A percentile compares a stretch with the other conserved stretches of the same genome.
phyloP scores from a whole-genome alignment of 148 eudicot genomes.

The Vaccinium darrowii region DNA sequence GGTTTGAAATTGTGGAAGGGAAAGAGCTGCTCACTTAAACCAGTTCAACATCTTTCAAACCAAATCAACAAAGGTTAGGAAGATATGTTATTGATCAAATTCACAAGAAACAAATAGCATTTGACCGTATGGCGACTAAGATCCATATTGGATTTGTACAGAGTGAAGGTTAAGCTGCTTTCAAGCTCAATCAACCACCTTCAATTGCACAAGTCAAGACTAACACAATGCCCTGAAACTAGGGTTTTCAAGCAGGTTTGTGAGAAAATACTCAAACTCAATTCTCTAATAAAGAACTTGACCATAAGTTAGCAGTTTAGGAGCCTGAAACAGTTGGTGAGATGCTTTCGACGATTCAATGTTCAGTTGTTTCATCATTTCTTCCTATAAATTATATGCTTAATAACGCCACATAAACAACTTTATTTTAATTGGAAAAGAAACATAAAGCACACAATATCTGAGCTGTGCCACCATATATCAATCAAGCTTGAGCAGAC shows the following conservation, averaged over 20 bases:
- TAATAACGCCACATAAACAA: neutral
- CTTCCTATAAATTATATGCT: neutral
- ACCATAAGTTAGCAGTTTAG: neutral
- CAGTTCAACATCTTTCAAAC: neutral
- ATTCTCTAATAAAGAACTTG: neutral
- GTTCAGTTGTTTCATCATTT: neutral
- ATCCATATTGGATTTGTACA: neutral
- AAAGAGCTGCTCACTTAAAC: neutral
- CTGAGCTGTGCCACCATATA: conserved; percentile 7
- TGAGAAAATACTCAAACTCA: neutral
- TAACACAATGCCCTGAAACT: neutral
- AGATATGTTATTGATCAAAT: neutral
- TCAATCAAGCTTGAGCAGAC: neutral
- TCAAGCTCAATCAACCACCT: neutral
- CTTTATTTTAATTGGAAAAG: neutral
- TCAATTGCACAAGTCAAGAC: neutral
- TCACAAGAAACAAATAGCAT: neutral
- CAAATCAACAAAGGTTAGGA: neutral
- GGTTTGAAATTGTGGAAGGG: neutral
- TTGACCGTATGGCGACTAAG: neutral
- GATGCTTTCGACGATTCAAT: neutral
- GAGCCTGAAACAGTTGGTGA: neutral
- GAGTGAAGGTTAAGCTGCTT: neutral
- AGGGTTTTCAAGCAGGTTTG: neutral
- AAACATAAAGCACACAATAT: neutral